These are phyloP conservation scores for Allodekkera sacchari DNA, from an alignment of 805 yeast species.

Conservation along the genomic window DNA sequence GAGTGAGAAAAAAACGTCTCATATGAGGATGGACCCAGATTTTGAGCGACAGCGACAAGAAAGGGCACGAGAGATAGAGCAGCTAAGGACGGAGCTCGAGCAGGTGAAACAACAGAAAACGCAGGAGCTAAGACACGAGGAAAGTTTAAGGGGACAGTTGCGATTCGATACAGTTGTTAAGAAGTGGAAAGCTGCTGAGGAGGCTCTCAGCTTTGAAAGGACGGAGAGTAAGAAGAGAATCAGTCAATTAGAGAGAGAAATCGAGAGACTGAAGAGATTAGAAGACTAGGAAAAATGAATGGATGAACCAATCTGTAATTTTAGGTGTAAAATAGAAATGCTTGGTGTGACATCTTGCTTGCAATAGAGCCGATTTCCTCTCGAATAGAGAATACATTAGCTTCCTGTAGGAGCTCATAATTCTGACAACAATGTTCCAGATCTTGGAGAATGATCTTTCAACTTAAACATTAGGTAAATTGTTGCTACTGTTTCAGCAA, in stretches of 20 bases:
- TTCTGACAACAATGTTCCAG: too few relatives aligned
- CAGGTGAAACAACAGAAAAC: conserved; percentile 4
- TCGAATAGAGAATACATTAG: too few relatives aligned
- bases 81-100: conserved; percentile 1
- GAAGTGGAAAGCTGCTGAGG: conserved; percentile 66
- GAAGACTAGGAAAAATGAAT: too few relatives aligned
- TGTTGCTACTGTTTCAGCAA: too few relatives aligned
- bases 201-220: conserved; percentile 54
- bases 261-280: conserved; percentile 29
- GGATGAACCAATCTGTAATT: neutral
- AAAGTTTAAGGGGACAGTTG: conserved; percentile 21
- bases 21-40: conserved; percentile 2
- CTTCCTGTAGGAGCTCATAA: too few relatives aligned
- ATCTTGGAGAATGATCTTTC: too few relatives aligned
- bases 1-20: conserved; percentile 2
- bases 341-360: too few relatives aligned
- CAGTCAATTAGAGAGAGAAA: conserved; percentile 48
- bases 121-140: conserved; percentile 1
- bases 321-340: neutral
- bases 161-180: conserved; percentile 55
- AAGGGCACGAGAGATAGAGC: neutral
- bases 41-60: too few relatives aligned
- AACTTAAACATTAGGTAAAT: too few relatives aligned
- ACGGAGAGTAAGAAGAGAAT: conserved; percentile 46
- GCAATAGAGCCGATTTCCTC: too few relatives aligned